Base-by-base conservation (phyloP, 768 basidiomycete species). In the Serendipita sp. region DNA sequence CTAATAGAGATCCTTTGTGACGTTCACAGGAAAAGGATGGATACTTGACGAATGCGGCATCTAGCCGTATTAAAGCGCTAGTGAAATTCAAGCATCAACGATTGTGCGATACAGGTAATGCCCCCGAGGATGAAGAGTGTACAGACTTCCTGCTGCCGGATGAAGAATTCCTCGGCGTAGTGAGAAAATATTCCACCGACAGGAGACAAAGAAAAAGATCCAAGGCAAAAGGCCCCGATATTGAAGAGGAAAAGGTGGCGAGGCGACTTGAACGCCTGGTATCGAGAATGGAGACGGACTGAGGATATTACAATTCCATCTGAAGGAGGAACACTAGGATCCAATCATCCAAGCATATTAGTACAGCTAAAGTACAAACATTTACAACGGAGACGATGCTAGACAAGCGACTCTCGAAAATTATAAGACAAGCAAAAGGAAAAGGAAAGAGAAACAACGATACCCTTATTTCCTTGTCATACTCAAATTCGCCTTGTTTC, bases 151-250 rank as follows among this genome's bases (percentile, higher is more conserved):
- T 91, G 28, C 76, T 75, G 5, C 72, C 74, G 2, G 76, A 76
- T 3, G 72, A 75, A 30, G 79, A 78, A 65, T 66, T 70, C 7
- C 67, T 70, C 72, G 45, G 74, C 71, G 54, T 74, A 76, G 63
- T 68, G 74, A 18, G 67, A 65, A 15, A 66, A 66, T 8, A 67
- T 68, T 3, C 71, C 70, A 51, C 51, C 38, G 41, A 45, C 45
- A 63, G 41, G 45, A 35, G 28, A 3, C 64, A 54, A 3, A 90
- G 88, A 69, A 87, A 90, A 68, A 92, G 91, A 32, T 15, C 53
- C 70, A 89, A 90, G 88, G 90, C 89, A 2, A 91, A 92, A 73
- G 89, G 88, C 2, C 88, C 88, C 0, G 72, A 89, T 68, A 79
- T 86, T 62, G 86, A 86, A 0, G 89, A 92, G 72, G 89, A 92